Evolutionary conservation across 176 grass and related monocot species (phyloP), one percentile per base, ranked within the genome.

Genomic region (Rhipidocladum racemiflorum): DNA sequence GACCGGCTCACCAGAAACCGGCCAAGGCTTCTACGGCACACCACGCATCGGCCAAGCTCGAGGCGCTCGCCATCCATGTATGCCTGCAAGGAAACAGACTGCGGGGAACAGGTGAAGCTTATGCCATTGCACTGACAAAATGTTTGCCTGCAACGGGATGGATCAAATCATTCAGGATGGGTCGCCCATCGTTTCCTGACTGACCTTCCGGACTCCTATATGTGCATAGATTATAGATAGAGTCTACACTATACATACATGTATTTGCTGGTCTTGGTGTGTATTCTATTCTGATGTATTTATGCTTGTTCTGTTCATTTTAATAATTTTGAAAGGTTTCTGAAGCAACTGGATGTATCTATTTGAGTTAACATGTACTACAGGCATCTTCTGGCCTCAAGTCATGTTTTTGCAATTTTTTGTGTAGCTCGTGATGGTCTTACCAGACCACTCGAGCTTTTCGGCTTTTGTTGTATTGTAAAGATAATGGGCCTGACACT

Each of bases 191-290:
- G n/a, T n/a, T 49, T 49, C 16, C 20, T 23, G 49, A 65, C 48
- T 85, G 45, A 66, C 49, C 70, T 46, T 17, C 36, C 9, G 43
- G 29, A 48, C 57, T 49, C 49, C 55, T 67, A 59, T 20, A 6
- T 90, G 83, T 82, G 83, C 88, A 82, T 86, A 85, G 40, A 40
- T 74, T n/a, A n/a, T n/a, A n/a, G n/a, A n/a, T n/a, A 29, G 65
- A 76, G 72, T 87, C 43, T 40, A 85, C 72, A 77, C 21, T 39
- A 78, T 84, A 81, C 43, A 70, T 83, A 83, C 75, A 71, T 83
- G 77, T 81, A 85, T 80, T 60, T 81, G 53, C 28, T 69, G 70
- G 42, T 55, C 72, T 43, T 57, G 49, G n/a, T 61, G 56, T 89
- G 82, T 77, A 90, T 90, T 86, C 83, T 72, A 38, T 78, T 77